Base-by-base conservation (phyloP, 495 filamentous ascomycete species). In the Penicillium atrosanguineum region DNA sequence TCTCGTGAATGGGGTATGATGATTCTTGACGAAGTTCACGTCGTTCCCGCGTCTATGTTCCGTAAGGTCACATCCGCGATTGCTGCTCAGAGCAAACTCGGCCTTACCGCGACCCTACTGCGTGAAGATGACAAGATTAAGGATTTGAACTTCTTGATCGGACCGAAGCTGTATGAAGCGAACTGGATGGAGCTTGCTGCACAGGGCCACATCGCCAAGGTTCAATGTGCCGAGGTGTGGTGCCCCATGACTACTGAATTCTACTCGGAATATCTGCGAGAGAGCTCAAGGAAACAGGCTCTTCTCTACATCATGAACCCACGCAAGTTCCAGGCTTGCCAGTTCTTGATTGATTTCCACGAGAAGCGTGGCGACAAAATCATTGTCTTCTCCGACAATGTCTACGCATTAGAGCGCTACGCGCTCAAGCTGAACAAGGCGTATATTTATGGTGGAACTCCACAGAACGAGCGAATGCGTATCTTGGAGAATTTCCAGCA, bases 161-260 rank as follows among this genome's bases (percentile, higher is more conserved):
- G 94, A 0, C 94, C 94, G 5, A 98, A 98, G 64, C 79, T 98
- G 1, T 98, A 96, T 70, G 94, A 98, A 67, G 94, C 94, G 23
- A 98, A 98, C 68, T 98, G 94, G 94, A 96, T 97, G 89, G 93
- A 98, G 69, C 82, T 98, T 39, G 91, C 92, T 0, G 89, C 97
- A 53, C 89, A 96, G 69, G 94, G 94, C 14, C 94, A 97, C 67
- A 98, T 98, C 64, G 94, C 94, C 39, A 90, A 90, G 60, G 94
- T 98, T 1, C 94, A 98, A 62, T 98, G 94, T 70, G 94, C 94
- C 42, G 94, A 98, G 66, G 94, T 98, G 25, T 98, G 94, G 94
- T 98, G 94, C 68, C 93, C 92, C 8, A 98, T 98, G 94, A 95
- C 94, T 0, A 90, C 91, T 6, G 94, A 98, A 63, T 98, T 98